Percentiles rank a stretch among this genome's conserved stretches.
phyloP scores from a whole-genome alignment of 2,329 filamentous ascomycete species.

The Fusarium camptoceras region DNA sequence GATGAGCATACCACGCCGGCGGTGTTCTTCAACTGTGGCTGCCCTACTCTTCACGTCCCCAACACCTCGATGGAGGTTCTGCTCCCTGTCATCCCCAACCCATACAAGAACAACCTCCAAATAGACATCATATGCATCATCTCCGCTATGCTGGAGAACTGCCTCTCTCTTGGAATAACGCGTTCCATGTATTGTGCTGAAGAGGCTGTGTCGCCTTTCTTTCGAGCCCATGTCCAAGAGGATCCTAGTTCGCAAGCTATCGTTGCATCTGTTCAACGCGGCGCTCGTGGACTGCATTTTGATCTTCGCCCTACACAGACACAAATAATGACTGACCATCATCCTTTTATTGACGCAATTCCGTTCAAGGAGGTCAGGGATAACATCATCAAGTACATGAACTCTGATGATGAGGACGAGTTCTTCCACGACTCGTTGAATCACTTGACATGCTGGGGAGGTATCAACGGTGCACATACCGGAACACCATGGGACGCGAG shows the following conservation, averaged over 20 bases:
- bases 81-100: conserved; percentile 42
- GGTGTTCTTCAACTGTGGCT: conserved; percentile 45
- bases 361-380: conserved; percentile 46
- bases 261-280: conserved; percentile 37
- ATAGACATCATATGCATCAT: conserved; percentile 46
- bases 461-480: conserved; percentile 40
- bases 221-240: conserved; percentile 25
- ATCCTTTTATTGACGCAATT: conserved; percentile 46
- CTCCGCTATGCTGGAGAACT: conserved; percentile 43
- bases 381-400: conserved; percentile 41
- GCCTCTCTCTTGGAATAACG: conserved; percentile 44
- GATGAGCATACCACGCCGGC: conserved; percentile 7
- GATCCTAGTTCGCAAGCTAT: conserved; percentile 28
- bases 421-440: conserved; percentile 49
- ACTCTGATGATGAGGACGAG: conserved; percentile 45
- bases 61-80: conserved; percentile 33
- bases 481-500: conserved; percentile 48
- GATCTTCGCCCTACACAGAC: conserved; percentile 45
- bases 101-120: conserved; percentile 44
- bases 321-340: conserved; percentile 43
- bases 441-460: conserved; percentile 48
- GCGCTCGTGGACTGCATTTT: conserved; percentile 40
- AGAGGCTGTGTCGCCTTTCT: conserved; percentile 44
- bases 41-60: conserved; percentile 42
- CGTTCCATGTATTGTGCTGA: conserved; percentile 43